Evolutionary conservation across 2,329 filamentous ascomycete species (phyloP), one percentile per base, ranked within the genome.

Genomic region (Claviceps arundinis): DNA sequence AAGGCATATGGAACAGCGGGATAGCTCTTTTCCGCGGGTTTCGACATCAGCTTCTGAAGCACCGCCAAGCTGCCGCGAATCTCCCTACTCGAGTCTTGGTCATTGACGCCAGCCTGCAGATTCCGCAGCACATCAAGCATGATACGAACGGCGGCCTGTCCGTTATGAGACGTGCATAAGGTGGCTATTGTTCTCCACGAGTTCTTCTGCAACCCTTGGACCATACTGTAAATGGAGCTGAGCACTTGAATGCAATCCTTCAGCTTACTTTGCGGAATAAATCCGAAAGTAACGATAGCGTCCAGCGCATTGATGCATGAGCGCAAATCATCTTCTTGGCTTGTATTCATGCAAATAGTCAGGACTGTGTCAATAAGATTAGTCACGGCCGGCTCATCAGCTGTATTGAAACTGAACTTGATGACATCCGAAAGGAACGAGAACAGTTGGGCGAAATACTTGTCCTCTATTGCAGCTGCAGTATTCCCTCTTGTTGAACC

Each of bases 361-460:
- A 88, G 71, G 8, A 87, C 68, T 13, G 74, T 74, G 52, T 79
- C 74, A 52, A 90, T 77, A 50, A 89, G 67, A 3, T 72, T 70
- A 50, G 74, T 74, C 19, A 85, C 73, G 46, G 83, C 78, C 37
- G 73, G 67, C 56, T 86, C 82, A 56, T 77, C 76, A 24, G 84
- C 80, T 37, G 81, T 75, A 57, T 82, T 84, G 64, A 82, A 85
- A 62, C 84, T 87, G 71, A 87, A 89, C 62, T 87, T 88, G 68
- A 87, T 80, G 51, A 87, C 73, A 56, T 86, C 80, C 53, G 77
- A 75, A 51, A 85, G 73, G 57, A 82, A 85, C 13, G 71, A 66
- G 60, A 89, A 88, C 2, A 89, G 67, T 47, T 78, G 75, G 2
- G 75, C 69, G 50, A 89, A 70, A 59, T 80, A 82, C 57, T 76